These are phyloP conservation scores for Bruguiera gymnorhiza DNA, from an alignment of 345 rosid species.

Conservation along the genomic window DNA sequence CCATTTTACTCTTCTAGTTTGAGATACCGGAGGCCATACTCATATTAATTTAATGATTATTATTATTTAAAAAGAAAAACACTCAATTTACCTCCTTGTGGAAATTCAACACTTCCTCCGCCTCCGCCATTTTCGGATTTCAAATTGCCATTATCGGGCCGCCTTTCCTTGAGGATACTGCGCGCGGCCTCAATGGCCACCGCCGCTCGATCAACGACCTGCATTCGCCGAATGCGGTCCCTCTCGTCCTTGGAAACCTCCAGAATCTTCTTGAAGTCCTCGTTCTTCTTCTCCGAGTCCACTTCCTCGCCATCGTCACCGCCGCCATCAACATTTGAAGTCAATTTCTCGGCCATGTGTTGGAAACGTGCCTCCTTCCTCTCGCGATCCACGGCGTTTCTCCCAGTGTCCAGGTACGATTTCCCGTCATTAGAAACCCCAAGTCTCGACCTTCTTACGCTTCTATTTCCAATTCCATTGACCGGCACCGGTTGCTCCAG, in stretches of 20 bases:
- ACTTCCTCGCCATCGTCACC: conserved; percentile 2
- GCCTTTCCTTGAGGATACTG: conserved; percentile 46
- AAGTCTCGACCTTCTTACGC: conserved; percentile 19
- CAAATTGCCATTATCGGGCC: conserved; percentile 12
- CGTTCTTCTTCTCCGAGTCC: conserved; percentile 64
- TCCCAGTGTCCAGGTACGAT: conserved; percentile 86
- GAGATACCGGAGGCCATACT: too few species aligned
- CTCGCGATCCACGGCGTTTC: conserved; percentile 67
- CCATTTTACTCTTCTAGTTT: too few species aligned
- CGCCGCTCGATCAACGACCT: conserved; percentile 81
- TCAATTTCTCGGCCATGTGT: conserved; percentile 37
- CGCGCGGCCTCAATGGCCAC: conserved; percentile 81
- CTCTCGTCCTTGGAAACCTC: conserved; percentile 69
- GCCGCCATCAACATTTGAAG: not conserved
- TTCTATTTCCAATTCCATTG: conserved; percentile 4
- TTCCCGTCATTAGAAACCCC: conserved; percentile 44
- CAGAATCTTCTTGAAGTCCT: conserved; percentile 67
- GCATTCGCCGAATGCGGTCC: conserved; percentile 73
- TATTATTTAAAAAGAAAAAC: too few species aligned
- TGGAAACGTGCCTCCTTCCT: conserved; percentile 61
- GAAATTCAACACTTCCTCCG: not conserved
- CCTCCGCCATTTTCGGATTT: not conserved
- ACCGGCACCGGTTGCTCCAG: not conserved
- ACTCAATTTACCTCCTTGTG: too few species aligned
- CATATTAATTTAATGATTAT: too few species aligned